Evolutionary conservation across 495 filamentous ascomycete species (phyloP).

Genomic region (Saxophila tyrrhenica): DNA sequence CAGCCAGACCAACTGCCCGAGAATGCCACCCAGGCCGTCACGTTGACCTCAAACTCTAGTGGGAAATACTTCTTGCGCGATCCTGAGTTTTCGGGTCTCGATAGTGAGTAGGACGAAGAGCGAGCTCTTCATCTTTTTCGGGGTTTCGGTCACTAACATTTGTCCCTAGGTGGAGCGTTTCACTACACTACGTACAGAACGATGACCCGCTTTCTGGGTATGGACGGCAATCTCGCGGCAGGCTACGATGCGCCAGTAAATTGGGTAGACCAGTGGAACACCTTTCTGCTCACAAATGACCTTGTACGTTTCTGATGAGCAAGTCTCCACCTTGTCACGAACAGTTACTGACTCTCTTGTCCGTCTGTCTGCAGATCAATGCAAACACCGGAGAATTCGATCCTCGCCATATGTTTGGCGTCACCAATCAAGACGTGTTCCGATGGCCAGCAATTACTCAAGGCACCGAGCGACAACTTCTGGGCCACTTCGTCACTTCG

Average conservation of each 20-base stretch:
- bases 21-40: constrained; percentile 31
- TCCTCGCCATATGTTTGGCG: constrained; percentile 57
- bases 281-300: constrained; percentile 54
- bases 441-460: constrained; percentile 54
- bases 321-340: too few species aligned
- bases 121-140: too few species aligned
- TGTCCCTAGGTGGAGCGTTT: too few species aligned
- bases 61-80: constrained; percentile 46
- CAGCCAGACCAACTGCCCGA: constrained; percentile 40
- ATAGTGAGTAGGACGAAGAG: too few species aligned
- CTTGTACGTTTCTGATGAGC: too few species aligned
- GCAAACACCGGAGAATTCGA: constrained; percentile 55
- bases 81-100: constrained; percentile 43
- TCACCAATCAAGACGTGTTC: constrained; percentile 63
- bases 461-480: constrained; percentile 48
- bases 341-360: too few species aligned
- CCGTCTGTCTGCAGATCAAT: too few species aligned
- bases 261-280: constrained; percentile 51
- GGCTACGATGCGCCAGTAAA: constrained; percentile 47
- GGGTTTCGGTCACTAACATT: not conserved
- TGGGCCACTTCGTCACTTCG: constrained; percentile 53
- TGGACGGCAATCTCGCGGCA: constrained; percentile 52
- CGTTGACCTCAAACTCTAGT: constrained; percentile 2
- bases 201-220: constrained; percentile 51
- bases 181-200: constrained; percentile 55